Base-by-base conservation (phyloP, 495 filamentous ascomycete species). In the Aspergillus sclerotiicarbonarius region DNA sequence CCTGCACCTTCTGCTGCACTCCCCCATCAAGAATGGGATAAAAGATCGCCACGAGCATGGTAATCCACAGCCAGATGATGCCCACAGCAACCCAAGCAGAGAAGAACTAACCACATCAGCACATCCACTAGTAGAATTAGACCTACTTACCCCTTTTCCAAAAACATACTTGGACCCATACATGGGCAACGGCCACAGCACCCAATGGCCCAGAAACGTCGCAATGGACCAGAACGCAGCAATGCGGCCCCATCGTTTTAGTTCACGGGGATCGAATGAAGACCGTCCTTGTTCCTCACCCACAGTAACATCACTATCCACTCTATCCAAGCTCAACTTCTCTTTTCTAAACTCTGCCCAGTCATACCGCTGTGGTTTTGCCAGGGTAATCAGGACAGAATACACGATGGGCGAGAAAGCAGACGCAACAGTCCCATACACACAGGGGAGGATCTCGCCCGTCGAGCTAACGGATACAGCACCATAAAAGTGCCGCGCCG, bases 41-140 rank as follows among this genome's bases (percentile, higher is more conserved):
- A 31, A 74, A 65, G 10, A 67, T 69, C 0, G 66, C 71, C 18
- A 75, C 58, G 1, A 76, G 60, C 68, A 71, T 67, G 1, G 65
- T 74, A 1, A 63, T 51, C 69, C 71, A 91, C 52, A 92, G 80
- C 90, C 90, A 93, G 53, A 90, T 79, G 54, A 92, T 90, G 4
- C 81, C 87, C 8, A 92, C 83, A 0, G 80, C 73, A 9, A 92
- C 83, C 89, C 89, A 92, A 30, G 88, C 89, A 12, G 85, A 85
- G 68, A 89, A 92, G 73, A 92, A 92, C 49, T 79, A 73, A 5
- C 35, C 35, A 37, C 4, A 33, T 33, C 31, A 33, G 6, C 31
- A 37, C 35, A 37, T 12, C 3, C 35, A 37, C 15, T 10, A 33
- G 15, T 12, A 37, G 9, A 37, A 33, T 12, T 16, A 13, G 49